These are phyloP conservation scores for Trichoderma koningii DNA, from an alignment of 2,329 filamentous ascomycete species.

Conservation along the genomic window DNA sequence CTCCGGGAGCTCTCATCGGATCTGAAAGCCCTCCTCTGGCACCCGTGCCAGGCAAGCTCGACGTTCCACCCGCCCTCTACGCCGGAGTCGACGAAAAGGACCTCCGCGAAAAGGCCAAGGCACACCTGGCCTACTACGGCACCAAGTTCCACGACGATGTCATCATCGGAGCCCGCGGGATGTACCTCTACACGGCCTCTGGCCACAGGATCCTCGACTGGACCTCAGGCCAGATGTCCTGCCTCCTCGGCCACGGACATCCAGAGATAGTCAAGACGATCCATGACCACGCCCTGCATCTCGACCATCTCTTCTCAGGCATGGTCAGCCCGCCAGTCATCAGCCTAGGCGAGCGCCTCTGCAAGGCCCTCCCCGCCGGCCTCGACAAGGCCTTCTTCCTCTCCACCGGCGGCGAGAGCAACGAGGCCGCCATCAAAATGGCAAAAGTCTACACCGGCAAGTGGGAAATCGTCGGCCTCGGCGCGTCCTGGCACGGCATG, in stretches of 20 bases:
- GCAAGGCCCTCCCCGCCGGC: conserved; percentile 49
- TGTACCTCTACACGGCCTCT: conserved; percentile 49
- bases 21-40: conserved; percentile 21
- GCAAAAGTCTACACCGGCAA: conserved; percentile 66
- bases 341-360: conserved; percentile 54
- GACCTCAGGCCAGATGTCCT: conserved; percentile 64
- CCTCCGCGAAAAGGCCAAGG: conserved; percentile 32
- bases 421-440: conserved; percentile 65
- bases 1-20: conserved; percentile 31
- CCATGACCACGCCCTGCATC: conserved; percentile 48
- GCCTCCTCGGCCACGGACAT: conserved; percentile 59
- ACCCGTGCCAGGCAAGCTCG: conserved; percentile 23
- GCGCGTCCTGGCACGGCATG: conserved; percentile 63
- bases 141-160: conserved; percentile 39
- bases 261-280: conserved; percentile 60
- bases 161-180: conserved; percentile 47
- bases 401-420: conserved; percentile 58
- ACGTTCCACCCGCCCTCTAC: conserved; percentile 31
- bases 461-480: conserved; percentile 64
- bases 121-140: conserved; percentile 36
- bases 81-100: conserved; percentile 30
- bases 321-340: conserved; percentile 62
- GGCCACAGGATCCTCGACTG: conserved; percentile 56
- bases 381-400: conserved; percentile 61
- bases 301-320: conserved; percentile 61